Conservation (phyloP, 2,329 filamentous ascomycete genomes). For the Exophiala phaeomuriformis region DNA sequence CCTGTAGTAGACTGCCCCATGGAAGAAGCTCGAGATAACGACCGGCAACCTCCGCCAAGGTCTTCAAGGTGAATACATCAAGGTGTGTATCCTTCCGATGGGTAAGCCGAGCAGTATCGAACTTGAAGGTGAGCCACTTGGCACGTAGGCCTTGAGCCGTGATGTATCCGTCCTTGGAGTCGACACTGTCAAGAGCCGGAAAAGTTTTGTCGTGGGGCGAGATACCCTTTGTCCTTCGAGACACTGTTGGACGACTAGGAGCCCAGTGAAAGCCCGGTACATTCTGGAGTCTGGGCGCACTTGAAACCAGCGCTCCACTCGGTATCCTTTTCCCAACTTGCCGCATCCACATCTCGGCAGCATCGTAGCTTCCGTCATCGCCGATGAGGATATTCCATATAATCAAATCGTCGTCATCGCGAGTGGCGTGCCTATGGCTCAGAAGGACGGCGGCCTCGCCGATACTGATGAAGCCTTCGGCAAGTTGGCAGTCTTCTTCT, state of each 20-base stretch:
- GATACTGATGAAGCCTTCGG: conserved; percentile 14
- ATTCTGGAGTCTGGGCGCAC: neutral
- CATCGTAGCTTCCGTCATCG: conserved; percentile 1
- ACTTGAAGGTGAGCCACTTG: conserved; percentile 1
- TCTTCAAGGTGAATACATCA: neutral
- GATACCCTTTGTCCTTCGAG: neutral
- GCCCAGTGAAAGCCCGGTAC: conserved; percentile 4
- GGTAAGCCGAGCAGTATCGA: neutral
- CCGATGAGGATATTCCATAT: conserved; percentile 25
- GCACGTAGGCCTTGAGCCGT: conserved; percentile 3
- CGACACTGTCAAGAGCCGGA: neutral
- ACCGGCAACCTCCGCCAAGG: neutral
- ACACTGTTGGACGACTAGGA: conserved; percentile 1
- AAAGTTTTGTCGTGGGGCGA: neutral
- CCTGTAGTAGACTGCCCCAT: neutral
- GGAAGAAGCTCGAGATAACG: neutral
- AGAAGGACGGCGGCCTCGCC: conserved; percentile 23
- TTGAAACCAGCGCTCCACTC: conserved; percentile 10
- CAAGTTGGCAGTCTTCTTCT: conserved; percentile 3
- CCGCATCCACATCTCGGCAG: conserved; percentile 12
- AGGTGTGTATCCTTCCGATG: neutral
- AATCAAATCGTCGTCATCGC: conserved; percentile 22
- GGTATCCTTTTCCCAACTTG: conserved; percentile 9
- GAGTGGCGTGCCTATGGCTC: conserved; percentile 25
- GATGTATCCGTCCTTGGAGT: neutral